phyloP scores from a whole-genome alignment of 2,329 filamentous ascomycete species.

The Neofusicoccum sp. region DNA sequence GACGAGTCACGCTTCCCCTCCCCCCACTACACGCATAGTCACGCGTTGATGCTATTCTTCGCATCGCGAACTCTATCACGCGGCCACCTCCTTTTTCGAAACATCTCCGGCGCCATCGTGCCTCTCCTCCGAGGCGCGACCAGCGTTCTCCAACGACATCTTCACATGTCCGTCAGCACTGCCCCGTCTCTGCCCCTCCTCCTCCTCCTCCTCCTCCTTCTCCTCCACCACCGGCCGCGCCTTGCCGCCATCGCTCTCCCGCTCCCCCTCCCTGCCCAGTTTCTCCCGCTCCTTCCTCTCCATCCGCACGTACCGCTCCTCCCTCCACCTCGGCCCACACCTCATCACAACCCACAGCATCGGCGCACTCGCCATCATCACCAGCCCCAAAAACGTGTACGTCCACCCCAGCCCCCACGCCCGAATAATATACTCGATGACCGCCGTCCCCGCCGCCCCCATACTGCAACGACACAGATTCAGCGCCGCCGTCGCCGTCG shows the following conservation, averaged over 20 bases:
- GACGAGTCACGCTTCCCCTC: too few relatives aligned
- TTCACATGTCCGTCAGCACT: background rate
- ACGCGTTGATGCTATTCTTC: too few relatives aligned
- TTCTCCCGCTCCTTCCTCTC: conserved; percentile 29
- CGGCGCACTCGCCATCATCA: conserved; percentile 35
- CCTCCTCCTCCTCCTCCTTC: too few relatives aligned
- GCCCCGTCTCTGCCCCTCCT: background rate
- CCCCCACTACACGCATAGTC: too few relatives aligned
- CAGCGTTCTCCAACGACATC: background rate
- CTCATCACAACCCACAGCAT: conserved; percentile 37
- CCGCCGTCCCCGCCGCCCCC: conserved; percentile 31
- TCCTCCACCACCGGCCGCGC: background rate
- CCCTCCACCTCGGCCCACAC: conserved; percentile 38
- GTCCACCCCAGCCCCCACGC: conserved; percentile 36
- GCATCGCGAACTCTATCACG: too few relatives aligned
- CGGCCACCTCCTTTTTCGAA: too few relatives aligned
- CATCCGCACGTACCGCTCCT: conserved; percentile 34
- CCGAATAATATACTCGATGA: conserved; percentile 31
- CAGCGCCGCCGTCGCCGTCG: conserved; percentile 41
- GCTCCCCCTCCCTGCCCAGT: background rate
- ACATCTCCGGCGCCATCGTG: background rate
- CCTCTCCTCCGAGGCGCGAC: too few relatives aligned
- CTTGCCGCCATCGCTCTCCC: too few relatives aligned
- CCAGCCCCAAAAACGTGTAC: conserved; percentile 40
- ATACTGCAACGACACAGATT: conserved; percentile 32